A percentile compares a stretch with the other conserved stretches of the same genome.
Conservation (phyloP, 2,329 filamentous ascomycete genomes). For the Massarina eburnea region DNA sequence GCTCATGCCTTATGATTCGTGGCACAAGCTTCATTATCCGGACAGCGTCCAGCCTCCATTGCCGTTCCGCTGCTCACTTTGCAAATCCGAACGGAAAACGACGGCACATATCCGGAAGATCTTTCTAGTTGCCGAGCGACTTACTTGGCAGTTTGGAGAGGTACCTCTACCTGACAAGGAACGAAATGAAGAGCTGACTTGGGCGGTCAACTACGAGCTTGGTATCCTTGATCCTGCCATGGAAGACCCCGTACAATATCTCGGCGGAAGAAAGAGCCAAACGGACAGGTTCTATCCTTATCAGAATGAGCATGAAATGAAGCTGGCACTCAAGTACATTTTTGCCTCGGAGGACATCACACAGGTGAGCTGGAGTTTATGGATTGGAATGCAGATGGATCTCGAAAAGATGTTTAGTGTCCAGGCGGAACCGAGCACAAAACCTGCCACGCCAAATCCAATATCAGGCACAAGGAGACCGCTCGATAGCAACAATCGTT, state of each 20-base stretch:
- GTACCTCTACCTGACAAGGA: conserved; percentile 19
- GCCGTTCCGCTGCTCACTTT: conserved; percentile 20
- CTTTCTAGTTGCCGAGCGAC: conserved; percentile 30
- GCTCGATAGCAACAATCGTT: background rate
- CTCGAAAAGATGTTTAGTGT: conserved; percentile 6
- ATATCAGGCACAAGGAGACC: background rate
- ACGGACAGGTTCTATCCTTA: conserved; percentile 28
- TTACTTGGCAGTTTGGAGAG: conserved; percentile 21
- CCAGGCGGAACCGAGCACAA: background rate
- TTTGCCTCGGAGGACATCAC: conserved; percentile 18
- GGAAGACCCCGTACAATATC: conserved; percentile 18
- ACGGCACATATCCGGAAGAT: conserved; percentile 29
- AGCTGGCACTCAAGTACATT: conserved; percentile 22
- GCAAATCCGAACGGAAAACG: conserved; percentile 10
- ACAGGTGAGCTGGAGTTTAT: conserved; percentile 21
- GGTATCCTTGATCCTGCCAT: conserved; percentile 26
- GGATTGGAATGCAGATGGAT: conserved; percentile 19
- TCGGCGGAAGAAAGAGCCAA: conserved; percentile 23
- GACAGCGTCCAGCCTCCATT: conserved; percentile 2
- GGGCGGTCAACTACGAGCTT: conserved; percentile 31
- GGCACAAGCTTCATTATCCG: conserved; percentile 22
- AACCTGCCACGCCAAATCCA: background rate
- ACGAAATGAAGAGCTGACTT: conserved; percentile 26
- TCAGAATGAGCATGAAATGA: conserved; percentile 28
- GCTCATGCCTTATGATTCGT: conserved; percentile 26